Conservation (phyloP, 2,329 filamentous ascomycete genomes). For the Scedosporium dehoogii region DNA sequence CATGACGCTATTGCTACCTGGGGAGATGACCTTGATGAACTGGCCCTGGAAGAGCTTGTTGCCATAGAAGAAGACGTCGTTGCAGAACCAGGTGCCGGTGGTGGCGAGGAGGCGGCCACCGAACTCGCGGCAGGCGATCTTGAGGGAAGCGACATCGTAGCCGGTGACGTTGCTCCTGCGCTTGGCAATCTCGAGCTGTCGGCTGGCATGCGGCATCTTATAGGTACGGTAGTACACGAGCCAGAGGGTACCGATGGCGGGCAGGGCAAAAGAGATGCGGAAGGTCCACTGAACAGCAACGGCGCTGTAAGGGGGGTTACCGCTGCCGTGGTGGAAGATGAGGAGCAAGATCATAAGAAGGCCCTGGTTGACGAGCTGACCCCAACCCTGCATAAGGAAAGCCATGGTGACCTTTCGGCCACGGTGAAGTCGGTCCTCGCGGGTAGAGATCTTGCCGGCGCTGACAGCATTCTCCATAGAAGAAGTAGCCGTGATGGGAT, state of each 20-base stretch:
- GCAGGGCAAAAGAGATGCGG: slow-evolving; percentile 85
- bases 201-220: slow-evolving; percentile 85
- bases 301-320: slow-evolving; percentile 57
- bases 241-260: slow-evolving; percentile 84
- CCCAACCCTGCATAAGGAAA: slow-evolving; percentile 98
- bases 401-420: slow-evolving; percentile 92
- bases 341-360: slow-evolving; percentile 77
- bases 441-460: slow-evolving; percentile 79
- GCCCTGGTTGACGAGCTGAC: slow-evolving; percentile 89
- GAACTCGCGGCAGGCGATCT: slow-evolving; percentile 71
- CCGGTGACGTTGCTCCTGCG: slow-evolving; percentile 80
- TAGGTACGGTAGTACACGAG: slow-evolving; percentile 92
- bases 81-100: slow-evolving; percentile 84
- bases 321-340: slow-evolving; percentile 69
- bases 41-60: slow-evolving; percentile 95
- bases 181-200: slow-evolving; percentile 74
- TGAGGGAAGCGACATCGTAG: slow-evolving; percentile 79
- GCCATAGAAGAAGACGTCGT: slow-evolving; percentile 98
- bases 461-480: slow-evolving; percentile 87
- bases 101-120: slow-evolving; percentile 80
- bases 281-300: slow-evolving; percentile 82
- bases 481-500: slow-evolving; percentile 92
- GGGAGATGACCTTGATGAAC: slow-evolving; percentile 76
- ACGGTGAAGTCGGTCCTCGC: slow-evolving; percentile 87
- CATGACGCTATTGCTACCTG: slow-evolving; percentile 63